Evolutionary conservation across 179 eudicot species (phyloP).

Genomic region (Spergularia azorica): DNA sequence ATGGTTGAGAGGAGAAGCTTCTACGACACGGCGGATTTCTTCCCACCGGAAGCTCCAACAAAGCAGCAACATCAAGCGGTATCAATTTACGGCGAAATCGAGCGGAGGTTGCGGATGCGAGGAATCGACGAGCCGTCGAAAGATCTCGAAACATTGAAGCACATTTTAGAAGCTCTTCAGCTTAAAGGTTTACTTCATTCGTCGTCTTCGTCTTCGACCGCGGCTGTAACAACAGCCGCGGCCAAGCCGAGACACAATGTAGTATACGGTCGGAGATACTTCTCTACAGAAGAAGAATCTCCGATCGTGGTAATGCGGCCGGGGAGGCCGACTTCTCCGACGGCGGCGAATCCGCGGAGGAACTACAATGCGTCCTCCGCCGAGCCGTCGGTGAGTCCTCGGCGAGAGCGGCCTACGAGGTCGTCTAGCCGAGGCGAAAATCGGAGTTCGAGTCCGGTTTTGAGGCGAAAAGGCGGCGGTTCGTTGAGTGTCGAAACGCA

Average conservation of each 20-base stretch:
- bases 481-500: constrained; percentile 50
- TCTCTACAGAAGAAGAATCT: constrained; percentile 41
- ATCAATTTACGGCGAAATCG: constrained; percentile 65
- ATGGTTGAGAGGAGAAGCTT: constrained; percentile 50
- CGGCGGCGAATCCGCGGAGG: constrained; percentile 34
- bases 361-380: constrained; percentile 23
- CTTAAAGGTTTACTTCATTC: constrained; percentile 82
- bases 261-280: constrained; percentile 35
- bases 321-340: constrained; percentile 32
- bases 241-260: constrained; percentile 25
- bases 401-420: constrained; percentile 25
- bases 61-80: constrained; percentile 51
- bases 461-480: constrained; percentile 43
- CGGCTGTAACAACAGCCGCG: background rate
- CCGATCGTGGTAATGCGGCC: constrained; percentile 67
- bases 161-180: constrained; percentile 86
- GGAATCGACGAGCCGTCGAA: constrained; percentile 81
- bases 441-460: constrained; percentile 42
- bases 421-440: constrained; percentile 49
- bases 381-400: constrained; percentile 43
- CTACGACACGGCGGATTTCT: constrained; percentile 66
- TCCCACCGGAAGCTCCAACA: constrained; percentile 41
- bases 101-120: constrained; percentile 63
- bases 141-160: constrained; percentile 78
- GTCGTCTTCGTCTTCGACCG: constrained; percentile 6